Conservation (phyloP, 140 eudicot species). For the Anethum foeniculum region DNA sequence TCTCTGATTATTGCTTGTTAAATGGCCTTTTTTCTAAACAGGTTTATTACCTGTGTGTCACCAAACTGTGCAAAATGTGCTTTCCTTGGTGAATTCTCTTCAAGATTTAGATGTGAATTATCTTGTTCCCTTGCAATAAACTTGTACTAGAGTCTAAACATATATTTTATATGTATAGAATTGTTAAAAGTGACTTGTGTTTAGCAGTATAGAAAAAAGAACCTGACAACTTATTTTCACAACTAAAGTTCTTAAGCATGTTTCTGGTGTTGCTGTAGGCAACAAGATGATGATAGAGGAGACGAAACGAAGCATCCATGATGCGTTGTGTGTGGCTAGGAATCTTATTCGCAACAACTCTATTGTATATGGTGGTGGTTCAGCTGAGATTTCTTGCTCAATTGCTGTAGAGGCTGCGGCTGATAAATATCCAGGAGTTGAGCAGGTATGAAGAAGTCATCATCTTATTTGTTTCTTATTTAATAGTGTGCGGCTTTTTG, state of each 20-base stretch:
- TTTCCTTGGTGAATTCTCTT: background rate
- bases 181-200: background rate
- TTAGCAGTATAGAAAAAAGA: background rate
- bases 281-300: constrained; percentile 99
- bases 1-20: background rate
- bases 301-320: constrained; percentile 94
- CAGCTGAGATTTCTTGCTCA: constrained; percentile 96
- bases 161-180: background rate
- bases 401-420: constrained; percentile 99
- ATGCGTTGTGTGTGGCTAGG: constrained; percentile 95
- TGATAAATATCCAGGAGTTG: constrained; percentile 95
- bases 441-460: constrained; percentile 47
- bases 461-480: background rate
- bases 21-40: too few relatives aligned
- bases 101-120: background rate
- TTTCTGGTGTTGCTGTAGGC: constrained; percentile 35
- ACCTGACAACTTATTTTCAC: background rate
- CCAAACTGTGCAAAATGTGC: background rate
- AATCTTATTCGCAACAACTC: constrained; percentile 93
- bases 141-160: background rate
- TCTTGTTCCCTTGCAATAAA: background rate
- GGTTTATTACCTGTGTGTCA: background rate
- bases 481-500: background rate
- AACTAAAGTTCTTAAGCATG: background rate
- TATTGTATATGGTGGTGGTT: constrained; percentile 98